Evolutionary conservation across 164 flowering plant genomes (phyloP), one percentile per base, ranked within the genome.

Genomic region (Euptelea pleiosperma): DNA sequence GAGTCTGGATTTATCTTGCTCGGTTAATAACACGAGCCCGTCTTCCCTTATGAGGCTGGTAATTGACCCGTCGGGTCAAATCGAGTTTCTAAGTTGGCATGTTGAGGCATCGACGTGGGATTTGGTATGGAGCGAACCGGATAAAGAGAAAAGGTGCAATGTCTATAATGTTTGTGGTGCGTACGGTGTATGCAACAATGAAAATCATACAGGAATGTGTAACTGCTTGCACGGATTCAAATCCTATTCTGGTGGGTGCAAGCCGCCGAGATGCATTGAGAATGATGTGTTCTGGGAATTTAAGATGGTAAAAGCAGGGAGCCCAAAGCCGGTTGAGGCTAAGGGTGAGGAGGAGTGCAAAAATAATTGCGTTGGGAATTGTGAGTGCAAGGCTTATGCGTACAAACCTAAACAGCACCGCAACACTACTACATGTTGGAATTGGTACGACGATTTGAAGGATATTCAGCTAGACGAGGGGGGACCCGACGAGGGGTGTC

Each of bases 181-280:
- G 37, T 77, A 66, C 19, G 78, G 73, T 6, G 67, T 63, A 59
- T 77, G 78, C 40, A 64, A 72, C 43, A 62, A 42, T 12, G 51
- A 62, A 8, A 55, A 52, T 39, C 60, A 46, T 1, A 6, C 46
- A 24, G n/a, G n/a, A n/a, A n/a, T 44, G 24, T 77, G 81, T 56
- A 69, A 64, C 33, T 77, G 81, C 46, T 62, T 72, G 57, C 72
- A 70, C 3, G 81, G 78, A 0, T 77, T 69, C 30, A 28, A 12
- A 25, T 71, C 79, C 1, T 51, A 7, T 37, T 55, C 69, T 8
- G 71, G 45, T 14, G 79, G 82, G 37, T 77, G 82, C 52, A 65
- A 65, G 43, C 52, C 73, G 5, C 19, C 34, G 8, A 7, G 14
- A 15, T 44, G 48, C 48, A 18, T 18, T 10, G 15, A 49, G 30